Percentiles rank a stretch among this genome's conserved stretches.
Evolutionary conservation across 2,329 filamentous ascomycete genomes (phyloP).

Genomic region (Botrytis tulipae): DNA sequence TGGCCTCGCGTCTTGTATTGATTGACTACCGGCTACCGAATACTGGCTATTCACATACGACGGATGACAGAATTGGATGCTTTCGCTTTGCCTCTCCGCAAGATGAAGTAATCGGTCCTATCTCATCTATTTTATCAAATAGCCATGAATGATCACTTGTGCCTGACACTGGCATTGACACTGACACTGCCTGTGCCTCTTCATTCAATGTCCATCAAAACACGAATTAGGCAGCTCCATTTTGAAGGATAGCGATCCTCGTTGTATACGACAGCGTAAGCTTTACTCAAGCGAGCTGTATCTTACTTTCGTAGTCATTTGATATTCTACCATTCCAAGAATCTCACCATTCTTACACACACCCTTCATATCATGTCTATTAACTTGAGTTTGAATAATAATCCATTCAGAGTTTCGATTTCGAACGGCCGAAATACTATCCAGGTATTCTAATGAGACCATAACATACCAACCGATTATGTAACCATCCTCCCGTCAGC

Average conservation of each 20-base stretch:
- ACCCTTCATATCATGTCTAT: background rate
- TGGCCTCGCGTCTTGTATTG: background rate
- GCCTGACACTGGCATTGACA: background rate
- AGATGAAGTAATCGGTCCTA: slow-evolving; percentile 17
- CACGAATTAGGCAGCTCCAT: slow-evolving; percentile 13
- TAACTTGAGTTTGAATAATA: background rate
- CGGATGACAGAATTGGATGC: background rate
- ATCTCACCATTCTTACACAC: slow-evolving; percentile 4
- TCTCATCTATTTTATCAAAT: slow-evolving; percentile 7
- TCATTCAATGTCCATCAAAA: background rate
- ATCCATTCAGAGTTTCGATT: background rate
- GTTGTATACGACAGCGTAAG: slow-evolving; percentile 17
- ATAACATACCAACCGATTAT: slow-evolving; percentile 11
- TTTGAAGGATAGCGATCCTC: slow-evolving; percentile 11
- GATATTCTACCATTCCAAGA: background rate
- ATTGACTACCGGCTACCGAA: background rate
- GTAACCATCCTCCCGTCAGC: slow-evolving; percentile 17
- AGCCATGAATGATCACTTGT: slow-evolving; percentile 3
- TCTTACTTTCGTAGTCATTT: slow-evolving; percentile 9
- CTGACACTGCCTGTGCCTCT: background rate
- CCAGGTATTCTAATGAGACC: background rate
- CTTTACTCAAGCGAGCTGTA: background rate
- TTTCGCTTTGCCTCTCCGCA: slow-evolving; percentile 6
- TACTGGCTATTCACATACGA: background rate
- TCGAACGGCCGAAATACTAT: background rate